Evolutionary conservation across 2,329 filamentous ascomycete genomes (phyloP).

Genomic region (Venturia oleaginea): DNA sequence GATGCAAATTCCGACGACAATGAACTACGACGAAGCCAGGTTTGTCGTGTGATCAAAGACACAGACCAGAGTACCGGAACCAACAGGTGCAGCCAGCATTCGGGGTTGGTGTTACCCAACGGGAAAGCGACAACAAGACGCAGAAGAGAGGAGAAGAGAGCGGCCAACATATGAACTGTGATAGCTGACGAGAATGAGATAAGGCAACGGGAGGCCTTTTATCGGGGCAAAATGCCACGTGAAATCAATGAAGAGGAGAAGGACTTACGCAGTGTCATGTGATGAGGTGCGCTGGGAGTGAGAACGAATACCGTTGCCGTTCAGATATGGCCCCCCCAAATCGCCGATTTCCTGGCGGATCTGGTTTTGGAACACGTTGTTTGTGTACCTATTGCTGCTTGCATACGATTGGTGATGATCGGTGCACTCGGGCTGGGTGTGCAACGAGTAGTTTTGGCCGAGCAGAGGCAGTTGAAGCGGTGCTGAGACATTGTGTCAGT

Average conservation of each 20-base stretch:
- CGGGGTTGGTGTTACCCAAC: slow-evolving; percentile 3
- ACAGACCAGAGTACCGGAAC: slow-evolving; percentile 22
- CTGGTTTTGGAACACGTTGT: slow-evolving; percentile 36
- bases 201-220: background rate
- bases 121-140: slow-evolving; percentile 1
- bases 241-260: background rate
- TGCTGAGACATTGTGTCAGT: slow-evolving; percentile 12
- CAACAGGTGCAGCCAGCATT: slow-evolving; percentile 3
- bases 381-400: slow-evolving; percentile 35
- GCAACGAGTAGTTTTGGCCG: slow-evolving; percentile 32
- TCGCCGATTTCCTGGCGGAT: slow-evolving; percentile 39
- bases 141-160: background rate
- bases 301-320: slow-evolving; percentile 1
- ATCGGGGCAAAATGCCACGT: background rate
- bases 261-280: slow-evolving; percentile 14
- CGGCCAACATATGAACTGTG: background rate
- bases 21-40: slow-evolving; percentile 23
- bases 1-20: slow-evolving; percentile 19
- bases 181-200: background rate
- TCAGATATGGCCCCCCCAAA: background rate
- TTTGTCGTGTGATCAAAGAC: slow-evolving; percentile 38
- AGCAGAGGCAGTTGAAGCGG: background rate
- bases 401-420: slow-evolving; percentile 37
- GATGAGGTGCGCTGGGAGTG: background rate
- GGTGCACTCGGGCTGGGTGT: slow-evolving; percentile 37